Conservation (phyloP, 1,139 yeast species). For the Pneumocystis carinii region DNA sequence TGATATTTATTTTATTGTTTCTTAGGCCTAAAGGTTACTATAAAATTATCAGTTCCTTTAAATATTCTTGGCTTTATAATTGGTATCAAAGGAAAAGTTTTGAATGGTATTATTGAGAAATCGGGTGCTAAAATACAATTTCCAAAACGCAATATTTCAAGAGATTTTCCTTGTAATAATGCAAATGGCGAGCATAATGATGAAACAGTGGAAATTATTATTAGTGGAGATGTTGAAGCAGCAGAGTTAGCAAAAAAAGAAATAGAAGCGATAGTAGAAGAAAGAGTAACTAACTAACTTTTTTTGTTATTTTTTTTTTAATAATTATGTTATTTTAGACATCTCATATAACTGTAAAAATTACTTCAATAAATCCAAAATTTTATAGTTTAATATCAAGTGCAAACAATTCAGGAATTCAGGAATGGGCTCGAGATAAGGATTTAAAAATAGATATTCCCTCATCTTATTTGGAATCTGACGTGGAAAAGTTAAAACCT, state of each 20-base stretch:
- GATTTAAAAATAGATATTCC: constrained; percentile 28
- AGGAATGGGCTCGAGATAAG: constrained; percentile 13
- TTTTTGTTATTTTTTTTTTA: neutral
- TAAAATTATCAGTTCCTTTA: constrained; percentile 57
- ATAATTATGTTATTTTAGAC: constrained; percentile 11
- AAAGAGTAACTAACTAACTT: constrained; percentile 30
- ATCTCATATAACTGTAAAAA: constrained; percentile 19
- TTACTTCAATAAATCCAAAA: constrained; percentile 28
- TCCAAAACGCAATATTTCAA: constrained; percentile 31
- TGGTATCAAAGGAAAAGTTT: constrained; percentile 75
- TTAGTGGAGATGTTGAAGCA: constrained; percentile 80
- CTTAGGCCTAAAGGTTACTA: constrained; percentile 35
- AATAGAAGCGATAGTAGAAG: constrained; percentile 59
- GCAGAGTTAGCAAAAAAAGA: constrained; percentile 56
- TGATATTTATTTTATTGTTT: neutral
- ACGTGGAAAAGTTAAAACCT: constrained; percentile 16
- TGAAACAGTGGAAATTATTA: constrained; percentile 42
- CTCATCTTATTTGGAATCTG: constrained; percentile 3
- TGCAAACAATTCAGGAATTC: constrained; percentile 11
- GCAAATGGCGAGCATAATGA: constrained; percentile 22
- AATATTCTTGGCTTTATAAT: constrained; percentile 66
- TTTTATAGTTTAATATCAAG: constrained; percentile 16
- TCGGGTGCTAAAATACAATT: constrained; percentile 67
- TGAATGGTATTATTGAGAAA: constrained; percentile 62
- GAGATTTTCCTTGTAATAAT: constrained; percentile 15